phyloP scores from a whole-genome alignment of 2,329 filamentous ascomycete genomes.

The Spiromastix sp. region DNA sequence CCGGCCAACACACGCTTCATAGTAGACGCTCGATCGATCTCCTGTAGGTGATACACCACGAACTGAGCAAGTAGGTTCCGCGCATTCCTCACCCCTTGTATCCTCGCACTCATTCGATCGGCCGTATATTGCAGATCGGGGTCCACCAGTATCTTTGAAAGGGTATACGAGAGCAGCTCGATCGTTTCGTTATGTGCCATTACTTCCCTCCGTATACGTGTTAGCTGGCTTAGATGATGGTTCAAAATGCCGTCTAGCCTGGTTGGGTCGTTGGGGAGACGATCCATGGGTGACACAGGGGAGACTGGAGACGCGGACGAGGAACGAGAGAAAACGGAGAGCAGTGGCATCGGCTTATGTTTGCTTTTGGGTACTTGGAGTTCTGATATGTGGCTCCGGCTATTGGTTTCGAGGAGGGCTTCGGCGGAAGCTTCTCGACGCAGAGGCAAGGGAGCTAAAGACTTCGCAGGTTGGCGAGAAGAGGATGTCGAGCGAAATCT shows the following conservation, averaged over 20 bases:
- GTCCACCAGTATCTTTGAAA: conserved; percentile 2
- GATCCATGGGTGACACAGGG: conserved; percentile 4
- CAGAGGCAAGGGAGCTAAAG: conserved; percentile 1
- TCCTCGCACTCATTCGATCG: conserved; percentile 7
- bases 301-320: not conserved
- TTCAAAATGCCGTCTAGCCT: conserved; percentile 18
- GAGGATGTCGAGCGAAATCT: conserved; percentile 7
- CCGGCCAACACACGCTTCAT: conserved; percentile 3
- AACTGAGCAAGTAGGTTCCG: conserved; percentile 11
- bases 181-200: conserved; percentile 11
- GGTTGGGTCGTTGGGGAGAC: conserved; percentile 11
- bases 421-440: conserved; percentile 7
- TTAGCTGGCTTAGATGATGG: conserved; percentile 19
- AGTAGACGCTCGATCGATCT: conserved; percentile 16
- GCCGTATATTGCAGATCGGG: conserved; percentile 5
- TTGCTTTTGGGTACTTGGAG: not conserved
- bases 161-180: conserved; percentile 10
- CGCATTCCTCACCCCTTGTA: conserved; percentile 9
- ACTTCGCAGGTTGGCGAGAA: not conserved
- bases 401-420: conserved; percentile 1
- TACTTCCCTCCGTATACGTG: conserved; percentile 17
- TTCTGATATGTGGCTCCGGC: conserved; percentile 1
- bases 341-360: not conserved
- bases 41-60: conserved; percentile 15
- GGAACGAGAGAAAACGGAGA: conserved; percentile 1